Conservation (phyloP, 805 yeast species). For the Lipomyces lipofer region DNA sequence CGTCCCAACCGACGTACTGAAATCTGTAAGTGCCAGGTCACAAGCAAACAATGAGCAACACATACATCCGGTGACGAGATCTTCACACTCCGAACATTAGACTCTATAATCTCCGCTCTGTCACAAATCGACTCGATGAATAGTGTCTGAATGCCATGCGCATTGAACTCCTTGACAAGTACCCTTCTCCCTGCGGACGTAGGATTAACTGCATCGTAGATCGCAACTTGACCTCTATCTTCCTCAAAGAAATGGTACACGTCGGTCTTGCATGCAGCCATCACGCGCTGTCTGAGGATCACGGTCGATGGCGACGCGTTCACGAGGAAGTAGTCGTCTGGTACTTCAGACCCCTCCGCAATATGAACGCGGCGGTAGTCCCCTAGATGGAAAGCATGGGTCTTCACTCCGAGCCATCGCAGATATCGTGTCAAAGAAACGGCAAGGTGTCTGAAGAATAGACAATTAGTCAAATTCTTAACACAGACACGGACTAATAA, state of each 20-base stretch:
- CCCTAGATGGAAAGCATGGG: conserved; percentile 88
- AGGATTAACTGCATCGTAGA: conserved; percentile 94
- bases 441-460: conserved; percentile 56
- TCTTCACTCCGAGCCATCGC: conserved; percentile 94
- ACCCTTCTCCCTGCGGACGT: conserved; percentile 63
- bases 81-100: conserved; percentile 81
- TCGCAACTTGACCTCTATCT: conserved; percentile 90
- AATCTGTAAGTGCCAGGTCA: neutral
- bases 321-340: conserved; percentile 70
- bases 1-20: conserved; percentile 67
- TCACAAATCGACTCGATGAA: conserved; percentile 88
- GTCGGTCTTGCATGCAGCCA: conserved; percentile 66
- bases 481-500: neutral
- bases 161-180: conserved; percentile 55
- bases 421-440: conserved; percentile 89
- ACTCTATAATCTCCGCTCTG: conserved; percentile 62
- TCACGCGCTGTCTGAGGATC: conserved; percentile 56
- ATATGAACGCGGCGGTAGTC: conserved; percentile 71
- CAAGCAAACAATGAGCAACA: neutral
- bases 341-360: conserved; percentile 50
- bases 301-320: conserved; percentile 49
- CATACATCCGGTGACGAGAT: conserved; percentile 57
- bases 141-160: conserved; percentile 67
- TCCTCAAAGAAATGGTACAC: conserved; percentile 67
- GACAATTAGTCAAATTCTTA: neutral